These are phyloP conservation scores for Colletotrichum navitas DNA, from an alignment of 2,329 filamentous ascomycete genomes.

Conservation along the genomic window DNA sequence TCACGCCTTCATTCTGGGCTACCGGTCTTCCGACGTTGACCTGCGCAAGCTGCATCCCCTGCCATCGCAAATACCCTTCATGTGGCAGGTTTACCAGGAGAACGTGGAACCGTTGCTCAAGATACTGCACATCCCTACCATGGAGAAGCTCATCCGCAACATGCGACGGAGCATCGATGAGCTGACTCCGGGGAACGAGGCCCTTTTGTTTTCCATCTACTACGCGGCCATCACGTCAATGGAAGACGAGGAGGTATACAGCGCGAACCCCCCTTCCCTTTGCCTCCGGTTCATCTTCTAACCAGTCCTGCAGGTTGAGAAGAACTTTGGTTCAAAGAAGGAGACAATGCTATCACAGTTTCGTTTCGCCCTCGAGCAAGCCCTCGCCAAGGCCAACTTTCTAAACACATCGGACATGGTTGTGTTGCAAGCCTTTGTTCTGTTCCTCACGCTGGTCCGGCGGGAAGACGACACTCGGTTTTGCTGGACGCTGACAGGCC, in stretches of 20 bases:
- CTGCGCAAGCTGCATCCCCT: conserved; percentile 74
- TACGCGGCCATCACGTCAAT: conserved; percentile 70
- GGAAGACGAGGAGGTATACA: conserved; percentile 68
- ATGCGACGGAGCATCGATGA: conserved; percentile 70
- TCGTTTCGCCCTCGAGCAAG: conserved; percentile 67
- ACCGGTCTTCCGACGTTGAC: conserved; percentile 78
- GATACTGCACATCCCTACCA: conserved; percentile 76
- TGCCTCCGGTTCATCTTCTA: neutral
- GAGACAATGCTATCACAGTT: conserved; percentile 60
- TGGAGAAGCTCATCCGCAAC: conserved; percentile 71
- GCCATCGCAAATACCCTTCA: conserved; percentile 72
- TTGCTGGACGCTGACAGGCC: conserved; percentile 70
- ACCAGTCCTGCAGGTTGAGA: conserved; percentile 46
- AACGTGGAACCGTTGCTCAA: conserved; percentile 82
- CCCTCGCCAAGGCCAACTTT: conserved; percentile 69
- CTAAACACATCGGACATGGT: conserved; percentile 68
- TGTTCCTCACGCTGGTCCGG: conserved; percentile 66
- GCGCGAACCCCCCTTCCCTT: too few relatives aligned
- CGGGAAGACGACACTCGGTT: conserved; percentile 64
- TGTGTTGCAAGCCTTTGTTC: conserved; percentile 69
- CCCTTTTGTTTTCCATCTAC: conserved; percentile 74
- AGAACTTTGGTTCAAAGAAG: conserved; percentile 60
- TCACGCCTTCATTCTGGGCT: conserved; percentile 80
- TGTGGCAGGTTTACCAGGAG: conserved; percentile 79
- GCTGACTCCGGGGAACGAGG: conserved; percentile 68